Conservation (phyloP, 257 asterid species). For the Ophiorrhiza pumila region DNA sequence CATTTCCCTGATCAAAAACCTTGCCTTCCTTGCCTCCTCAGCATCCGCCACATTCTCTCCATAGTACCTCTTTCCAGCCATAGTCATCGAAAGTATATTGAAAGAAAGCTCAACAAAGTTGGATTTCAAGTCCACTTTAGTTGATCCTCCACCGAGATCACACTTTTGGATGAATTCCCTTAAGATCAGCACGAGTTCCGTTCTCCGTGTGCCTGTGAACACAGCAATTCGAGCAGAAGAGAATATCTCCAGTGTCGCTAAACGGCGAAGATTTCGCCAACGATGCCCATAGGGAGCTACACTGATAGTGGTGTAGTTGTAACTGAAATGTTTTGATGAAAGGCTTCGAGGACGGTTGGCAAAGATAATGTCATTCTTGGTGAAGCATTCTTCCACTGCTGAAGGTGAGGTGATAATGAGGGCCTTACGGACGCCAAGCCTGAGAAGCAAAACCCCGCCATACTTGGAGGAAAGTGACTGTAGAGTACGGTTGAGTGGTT, state of each 20-base stretch:
- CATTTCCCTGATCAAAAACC: constrained; percentile 32
- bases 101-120: constrained; percentile 27
- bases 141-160: constrained; percentile 1
- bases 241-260: constrained; percentile 42
- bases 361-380: constrained; percentile 10
- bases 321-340: not conserved
- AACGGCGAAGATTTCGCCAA: constrained; percentile 59
- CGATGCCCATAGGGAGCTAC: constrained; percentile 52
- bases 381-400: constrained; percentile 8
- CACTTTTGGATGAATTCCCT: constrained; percentile 13
- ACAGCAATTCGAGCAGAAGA: constrained; percentile 34
- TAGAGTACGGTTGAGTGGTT: constrained; percentile 35
- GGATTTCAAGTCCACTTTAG: constrained; percentile 26
- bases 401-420: constrained; percentile 14
- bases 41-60: constrained; percentile 32
- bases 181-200: constrained; percentile 13
- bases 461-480: constrained; percentile 27
- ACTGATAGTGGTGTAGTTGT: constrained; percentile 7
- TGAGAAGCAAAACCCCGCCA: constrained; percentile 22
- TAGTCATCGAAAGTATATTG: constrained; percentile 32
- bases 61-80: constrained; percentile 36
- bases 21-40: constrained; percentile 33
- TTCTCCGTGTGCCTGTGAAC: not conserved
- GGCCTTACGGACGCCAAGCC: constrained; percentile 9
- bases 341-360: constrained; percentile 3